Percentiles rank a stretch among this genome's conserved stretches.
Evolutionary conservation across 768 basidiomycete genomes (phyloP).

Genomic region (Hygrophoropsis aurantiaca): DNA sequence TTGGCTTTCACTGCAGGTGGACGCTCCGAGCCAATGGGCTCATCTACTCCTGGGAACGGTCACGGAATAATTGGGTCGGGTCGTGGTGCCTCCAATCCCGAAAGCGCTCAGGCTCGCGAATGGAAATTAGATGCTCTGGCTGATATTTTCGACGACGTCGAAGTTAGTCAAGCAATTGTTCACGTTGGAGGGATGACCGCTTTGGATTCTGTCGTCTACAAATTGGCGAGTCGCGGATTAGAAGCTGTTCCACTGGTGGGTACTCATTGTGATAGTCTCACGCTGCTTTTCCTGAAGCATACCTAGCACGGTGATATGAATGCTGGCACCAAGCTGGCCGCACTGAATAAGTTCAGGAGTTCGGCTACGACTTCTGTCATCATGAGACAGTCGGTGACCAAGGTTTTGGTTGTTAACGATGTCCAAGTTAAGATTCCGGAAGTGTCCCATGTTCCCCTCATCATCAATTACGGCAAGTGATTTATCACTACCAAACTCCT

Average conservation of each 20-base stretch:
- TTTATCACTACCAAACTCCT: no score
- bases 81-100: constrained; percentile 75
- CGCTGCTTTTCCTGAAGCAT: constrained; percentile 11
- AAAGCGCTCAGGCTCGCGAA: constrained; percentile 83
- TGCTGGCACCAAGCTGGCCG: constrained; percentile 73
- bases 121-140: constrained; percentile 94
- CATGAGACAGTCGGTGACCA: constrained; percentile 65
- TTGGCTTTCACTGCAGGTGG: constrained; percentile 90
- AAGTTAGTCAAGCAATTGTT: constrained; percentile 77
- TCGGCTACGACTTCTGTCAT: constrained; percentile 43
- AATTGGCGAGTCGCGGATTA: constrained; percentile 78
- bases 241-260: constrained; percentile 88
- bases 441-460: constrained; percentile 84
- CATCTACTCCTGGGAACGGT: constrained; percentile 50
- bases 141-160: constrained; percentile 87
- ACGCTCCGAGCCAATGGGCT: constrained; percentile 52
- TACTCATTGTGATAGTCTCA: constrained; percentile 11
- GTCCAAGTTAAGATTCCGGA: constrained; percentile 90
- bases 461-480: constrained; percentile 89
- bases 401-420: constrained; percentile 90
- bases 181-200: constrained; percentile 88
- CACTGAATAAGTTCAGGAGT: constrained; percentile 81
- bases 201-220: constrained; percentile 87
- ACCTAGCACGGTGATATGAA: constrained; percentile 91
- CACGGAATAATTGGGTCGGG: constrained; percentile 93